These are phyloP conservation scores for Hygrocybe punicea DNA, from an alignment of 768 basidiomycete species.

Conservation along the genomic window DNA sequence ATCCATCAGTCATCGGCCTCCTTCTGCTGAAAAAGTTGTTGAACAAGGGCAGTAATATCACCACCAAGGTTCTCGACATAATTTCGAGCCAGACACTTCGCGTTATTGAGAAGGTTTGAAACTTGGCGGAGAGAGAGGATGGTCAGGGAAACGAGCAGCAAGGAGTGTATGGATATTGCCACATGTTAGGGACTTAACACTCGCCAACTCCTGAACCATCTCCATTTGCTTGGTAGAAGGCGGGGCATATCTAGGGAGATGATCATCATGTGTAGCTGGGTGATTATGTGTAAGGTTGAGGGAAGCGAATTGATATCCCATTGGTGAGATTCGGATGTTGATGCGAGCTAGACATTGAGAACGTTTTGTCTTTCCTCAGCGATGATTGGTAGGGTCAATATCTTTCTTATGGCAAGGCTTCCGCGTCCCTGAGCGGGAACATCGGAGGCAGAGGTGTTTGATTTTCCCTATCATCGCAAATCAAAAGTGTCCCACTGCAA, in stretches of 20 bases:
- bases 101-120: conserved; percentile 24
- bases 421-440: too few species aligned
- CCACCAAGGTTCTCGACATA: conserved; percentile 23
- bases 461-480: neutral
- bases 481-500: neutral
- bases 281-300: neutral
- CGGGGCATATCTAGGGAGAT: neutral
- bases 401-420: conserved; percentile 8
- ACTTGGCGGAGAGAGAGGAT: conserved; percentile 28
- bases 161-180: neutral
- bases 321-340: conserved; percentile 13
- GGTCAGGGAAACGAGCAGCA: conserved; percentile 6
- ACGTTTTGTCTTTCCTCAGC: conserved; percentile 13
- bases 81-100: conserved; percentile 13
- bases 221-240: neutral
- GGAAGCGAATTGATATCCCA: conserved; percentile 5
- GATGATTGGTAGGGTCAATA: conserved; percentile 21
- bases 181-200: neutral
- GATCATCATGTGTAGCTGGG: neutral
- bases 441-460: conserved; percentile 17
- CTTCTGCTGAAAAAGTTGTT: conserved; percentile 13
- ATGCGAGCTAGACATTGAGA: conserved; percentile 22
- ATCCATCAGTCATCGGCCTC: conserved; percentile 22
- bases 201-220: neutral
- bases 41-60: conserved; percentile 25